Conservation (phyloP, 371 early-diverging fungal species). For the Syncephalastrum racemosum region DNA sequence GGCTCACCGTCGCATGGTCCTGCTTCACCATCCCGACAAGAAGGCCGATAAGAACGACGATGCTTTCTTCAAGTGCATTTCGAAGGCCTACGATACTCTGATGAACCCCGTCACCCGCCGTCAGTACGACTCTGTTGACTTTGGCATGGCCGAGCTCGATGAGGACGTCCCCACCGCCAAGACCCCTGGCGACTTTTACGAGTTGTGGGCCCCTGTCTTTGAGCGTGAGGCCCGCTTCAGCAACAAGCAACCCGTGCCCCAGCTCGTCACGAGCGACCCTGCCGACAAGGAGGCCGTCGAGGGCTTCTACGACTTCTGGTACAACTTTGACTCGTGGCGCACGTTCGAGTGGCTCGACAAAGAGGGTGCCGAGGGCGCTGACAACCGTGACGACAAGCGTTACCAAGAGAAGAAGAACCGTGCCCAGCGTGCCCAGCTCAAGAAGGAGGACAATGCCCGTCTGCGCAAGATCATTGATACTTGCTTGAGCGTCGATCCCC, state of each 20-base stretch:
- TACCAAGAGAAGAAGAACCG: conserved; percentile 95
- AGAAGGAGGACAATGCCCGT: conserved; percentile 97
- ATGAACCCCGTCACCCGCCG: conserved; percentile 90
- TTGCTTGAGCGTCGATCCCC: conserved; percentile 85
- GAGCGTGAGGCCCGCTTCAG: conserved; percentile 93
- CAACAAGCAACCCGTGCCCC: conserved; percentile 78
- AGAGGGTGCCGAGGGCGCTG: conserved; percentile 89
- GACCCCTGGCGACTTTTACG: conserved; percentile 86
- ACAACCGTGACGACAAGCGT: conserved; percentile 96
- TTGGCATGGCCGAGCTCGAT: conserved; percentile 58
- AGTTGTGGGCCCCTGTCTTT: conserved; percentile 86
- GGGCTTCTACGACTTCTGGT: conserved; percentile 96
- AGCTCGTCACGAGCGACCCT: conserved; percentile 81
- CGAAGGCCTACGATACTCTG: conserved; percentile 95
- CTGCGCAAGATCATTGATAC: conserved; percentile 84
- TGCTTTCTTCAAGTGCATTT: conserved; percentile 98
- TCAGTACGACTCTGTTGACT: conserved; percentile 97
- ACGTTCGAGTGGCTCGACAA: conserved; percentile 97
- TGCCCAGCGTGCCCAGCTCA: conserved; percentile 86
- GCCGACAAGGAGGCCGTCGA: conserved; percentile 85
- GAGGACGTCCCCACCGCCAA: conserved; percentile 69
- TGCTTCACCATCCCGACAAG: conserved; percentile 89
- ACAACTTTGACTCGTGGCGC: conserved; percentile 96
- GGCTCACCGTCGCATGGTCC: conserved; percentile 83
- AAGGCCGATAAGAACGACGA: conserved; percentile 89